Evolutionary conservation across 2,329 filamentous ascomycete species (phyloP).

Genomic region (Cercospora citrullina): DNA sequence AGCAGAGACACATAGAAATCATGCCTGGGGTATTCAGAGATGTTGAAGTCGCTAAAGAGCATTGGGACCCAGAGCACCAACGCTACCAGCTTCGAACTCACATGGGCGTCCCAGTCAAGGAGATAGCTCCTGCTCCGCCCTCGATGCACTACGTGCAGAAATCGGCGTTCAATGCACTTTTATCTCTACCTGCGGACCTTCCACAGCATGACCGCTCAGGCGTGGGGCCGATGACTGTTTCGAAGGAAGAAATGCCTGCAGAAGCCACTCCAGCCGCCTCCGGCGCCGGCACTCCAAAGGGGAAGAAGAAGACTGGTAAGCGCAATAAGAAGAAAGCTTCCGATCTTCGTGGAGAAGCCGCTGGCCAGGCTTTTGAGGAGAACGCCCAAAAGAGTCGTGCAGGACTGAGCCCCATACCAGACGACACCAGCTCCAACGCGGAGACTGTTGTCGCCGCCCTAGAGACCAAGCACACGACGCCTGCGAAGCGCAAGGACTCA

Average conservation of each 20-base stretch:
- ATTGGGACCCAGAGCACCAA: conserved; percentile 14
- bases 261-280: conserved; percentile 26
- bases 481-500: conserved; percentile 13
- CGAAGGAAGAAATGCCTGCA: conserved; percentile 6
- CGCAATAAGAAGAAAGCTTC: conserved; percentile 23
- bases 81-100: conserved; percentile 1
- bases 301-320: conserved; percentile 18
- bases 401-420: background rate
- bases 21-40: conserved; percentile 5
- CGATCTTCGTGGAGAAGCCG: conserved; percentile 8
- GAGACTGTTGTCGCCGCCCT: conserved; percentile 7
- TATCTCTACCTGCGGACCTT: background rate
- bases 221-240: background rate
- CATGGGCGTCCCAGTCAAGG: background rate
- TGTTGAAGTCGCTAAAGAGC: conserved; percentile 21
- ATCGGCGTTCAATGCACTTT: background rate
- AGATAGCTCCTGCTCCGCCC: conserved; percentile 1
- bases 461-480: background rate
- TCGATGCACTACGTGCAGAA: conserved; percentile 14
- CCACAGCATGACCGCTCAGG: background rate
- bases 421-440: conserved; percentile 7
- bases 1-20: background rate
- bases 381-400: conserved; percentile 8
- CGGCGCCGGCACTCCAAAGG: conserved; percentile 25
- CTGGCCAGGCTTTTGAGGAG: conserved; percentile 4